Conservation (phyloP, 345 rosid species). For the Melastoma malabathricum region DNA sequence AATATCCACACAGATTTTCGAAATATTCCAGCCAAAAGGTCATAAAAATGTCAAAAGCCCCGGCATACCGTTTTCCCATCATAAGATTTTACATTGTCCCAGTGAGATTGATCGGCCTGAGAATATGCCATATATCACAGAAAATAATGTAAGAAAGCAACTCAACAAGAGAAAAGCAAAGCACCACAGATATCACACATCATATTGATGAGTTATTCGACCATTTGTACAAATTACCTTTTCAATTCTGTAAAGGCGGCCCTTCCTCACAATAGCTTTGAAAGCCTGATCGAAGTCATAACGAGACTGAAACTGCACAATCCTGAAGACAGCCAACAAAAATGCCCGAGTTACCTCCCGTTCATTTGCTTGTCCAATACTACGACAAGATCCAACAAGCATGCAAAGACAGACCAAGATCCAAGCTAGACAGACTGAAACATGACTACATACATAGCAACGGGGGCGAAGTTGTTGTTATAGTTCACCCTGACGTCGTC, state of each 20-base stretch:
- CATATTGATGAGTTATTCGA: background rate
- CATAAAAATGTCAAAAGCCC: background rate
- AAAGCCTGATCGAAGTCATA: constrained; percentile 25
- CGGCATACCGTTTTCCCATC: constrained; percentile 59
- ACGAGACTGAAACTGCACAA: constrained; percentile 40
- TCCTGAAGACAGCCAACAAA: constrained; percentile 21
- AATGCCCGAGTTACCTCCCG: constrained; percentile 1
- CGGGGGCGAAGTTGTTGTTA: constrained; percentile 22
- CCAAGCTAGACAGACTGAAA: background rate
- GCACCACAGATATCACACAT: background rate
- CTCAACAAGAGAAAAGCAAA: background rate
- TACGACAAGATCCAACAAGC: constrained; percentile 1
- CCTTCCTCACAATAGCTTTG: constrained; percentile 26
- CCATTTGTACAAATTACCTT: constrained; percentile 27
- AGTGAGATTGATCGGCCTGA: constrained; percentile 35
- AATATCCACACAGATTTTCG: background rate
- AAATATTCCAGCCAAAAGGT: background rate
- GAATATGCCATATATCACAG: constrained; percentile 3
- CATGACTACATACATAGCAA: constrained; percentile 24
- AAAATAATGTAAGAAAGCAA: background rate
- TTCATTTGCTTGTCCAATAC: background rate
- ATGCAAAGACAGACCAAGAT: background rate
- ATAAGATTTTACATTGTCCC: constrained; percentile 37
- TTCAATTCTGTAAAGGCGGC: constrained; percentile 41
- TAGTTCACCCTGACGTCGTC: constrained; percentile 54